Evolutionary conservation across 2,329 filamentous ascomycete genomes (phyloP).

Genomic region (Alternaria tenuissima): DNA sequence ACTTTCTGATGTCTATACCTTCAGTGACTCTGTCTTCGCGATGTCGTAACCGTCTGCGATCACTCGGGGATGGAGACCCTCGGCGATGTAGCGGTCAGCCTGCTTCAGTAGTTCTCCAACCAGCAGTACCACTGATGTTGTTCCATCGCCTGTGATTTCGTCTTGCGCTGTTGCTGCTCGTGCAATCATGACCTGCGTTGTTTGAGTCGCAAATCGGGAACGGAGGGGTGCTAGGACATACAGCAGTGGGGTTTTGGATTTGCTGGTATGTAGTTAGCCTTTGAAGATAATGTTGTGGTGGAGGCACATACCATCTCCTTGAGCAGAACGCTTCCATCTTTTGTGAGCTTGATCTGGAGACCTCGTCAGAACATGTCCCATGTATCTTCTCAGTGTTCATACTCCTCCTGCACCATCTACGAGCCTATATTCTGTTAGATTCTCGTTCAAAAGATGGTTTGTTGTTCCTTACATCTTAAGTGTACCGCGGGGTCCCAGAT

Average conservation of each 20-base stretch:
- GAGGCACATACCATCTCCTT: conserved; percentile 66
- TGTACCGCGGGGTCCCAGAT: conserved; percentile 90
- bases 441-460: conserved; percentile 48
- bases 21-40: conserved; percentile 89
- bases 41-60: conserved; percentile 98
- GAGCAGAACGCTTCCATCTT: conserved; percentile 90
- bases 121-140: conserved; percentile 92
- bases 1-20: conserved; percentile 61
- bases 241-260: conserved; percentile 98
- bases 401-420: conserved; percentile 69
- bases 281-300: neutral
- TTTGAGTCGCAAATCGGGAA: conserved; percentile 12
- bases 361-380: conserved; percentile 25
- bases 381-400: conserved; percentile 35
- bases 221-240: conserved; percentile 50
- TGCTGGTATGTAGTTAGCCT: conserved; percentile 60
- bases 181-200: conserved; percentile 69
- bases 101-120: conserved; percentile 98
- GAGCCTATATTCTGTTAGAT: conserved; percentile 57
- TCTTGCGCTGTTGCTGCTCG: conserved; percentile 94
- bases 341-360: conserved; percentile 92
- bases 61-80: conserved; percentile 95
- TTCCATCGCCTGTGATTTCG: conserved; percentile 97
- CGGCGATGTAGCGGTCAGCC: conserved; percentile 92
- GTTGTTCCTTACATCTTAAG: conserved; percentile 87